These are phyloP conservation scores for Pugionium dolabratum DNA, from an alignment of 345 rosid genomes.

Conservation along the genomic window DNA sequence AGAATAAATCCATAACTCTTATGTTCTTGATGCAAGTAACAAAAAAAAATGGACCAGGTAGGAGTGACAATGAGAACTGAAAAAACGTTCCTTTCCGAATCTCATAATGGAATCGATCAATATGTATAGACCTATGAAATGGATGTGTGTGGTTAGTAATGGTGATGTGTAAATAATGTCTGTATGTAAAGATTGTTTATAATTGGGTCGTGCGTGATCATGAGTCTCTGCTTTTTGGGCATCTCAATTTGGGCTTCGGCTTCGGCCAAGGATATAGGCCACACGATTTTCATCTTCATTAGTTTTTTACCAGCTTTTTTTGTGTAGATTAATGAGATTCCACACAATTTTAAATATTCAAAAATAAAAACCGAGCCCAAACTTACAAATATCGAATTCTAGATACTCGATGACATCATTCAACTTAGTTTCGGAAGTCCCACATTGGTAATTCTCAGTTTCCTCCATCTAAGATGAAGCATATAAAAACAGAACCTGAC, in stretches of 20 bases:
- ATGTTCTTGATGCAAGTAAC: constrained; percentile 1
- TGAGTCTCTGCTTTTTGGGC: constrained; percentile 38
- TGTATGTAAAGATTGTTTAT: constrained; percentile 6
- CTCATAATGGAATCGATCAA: constrained; percentile 7
- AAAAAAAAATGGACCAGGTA: constrained; percentile 32
- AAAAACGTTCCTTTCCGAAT: constrained; percentile 36
- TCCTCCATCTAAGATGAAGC: too few species aligned
- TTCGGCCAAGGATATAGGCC: background rate
- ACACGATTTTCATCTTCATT: too few species aligned
- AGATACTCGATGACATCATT: too few species aligned
- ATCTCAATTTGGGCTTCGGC: constrained; percentile 29
- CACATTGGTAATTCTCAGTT: too few species aligned
- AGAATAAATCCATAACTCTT: constrained; percentile 38
- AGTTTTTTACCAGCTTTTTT: too few species aligned
- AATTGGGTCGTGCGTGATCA: constrained; percentile 42
- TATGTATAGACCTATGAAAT: background rate
- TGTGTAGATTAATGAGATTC: too few species aligned
- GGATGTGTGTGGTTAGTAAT: constrained; percentile 33
- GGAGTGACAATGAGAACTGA: constrained; percentile 38
- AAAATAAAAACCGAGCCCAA: too few species aligned
- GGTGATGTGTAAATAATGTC: constrained; percentile 25
- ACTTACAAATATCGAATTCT: too few species aligned
- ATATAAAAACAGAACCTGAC: too few species aligned
- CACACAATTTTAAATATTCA: too few species aligned
- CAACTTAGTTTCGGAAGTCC: too few species aligned